These are phyloP conservation scores for Colletotrichum melonis DNA, from an alignment of 2,329 filamentous ascomycete genomes.

Conservation along the genomic window DNA sequence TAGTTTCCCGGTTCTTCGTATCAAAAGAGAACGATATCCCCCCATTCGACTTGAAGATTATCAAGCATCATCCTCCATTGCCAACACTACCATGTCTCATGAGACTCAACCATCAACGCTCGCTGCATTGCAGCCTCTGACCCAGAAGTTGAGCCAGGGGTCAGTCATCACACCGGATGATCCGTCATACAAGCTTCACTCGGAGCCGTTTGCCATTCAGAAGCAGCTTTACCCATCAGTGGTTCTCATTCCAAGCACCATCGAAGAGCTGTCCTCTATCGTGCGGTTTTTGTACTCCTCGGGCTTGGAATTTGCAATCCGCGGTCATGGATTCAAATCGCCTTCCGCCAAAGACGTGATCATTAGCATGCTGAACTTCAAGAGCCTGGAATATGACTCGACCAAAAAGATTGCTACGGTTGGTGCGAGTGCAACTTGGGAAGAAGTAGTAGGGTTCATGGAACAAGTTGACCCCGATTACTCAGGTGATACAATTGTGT, in stretches of 20 bases:
- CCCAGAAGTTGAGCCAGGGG: not conserved
- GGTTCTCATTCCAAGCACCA: constrained; percentile 6
- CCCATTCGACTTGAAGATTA: not conserved
- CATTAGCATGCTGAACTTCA: constrained; percentile 22
- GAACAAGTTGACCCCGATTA: constrained; percentile 11
- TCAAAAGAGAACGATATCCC: not conserved
- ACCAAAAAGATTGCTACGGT: constrained; percentile 18
- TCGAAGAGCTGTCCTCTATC: not conserved
- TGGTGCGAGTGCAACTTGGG: constrained; percentile 23
- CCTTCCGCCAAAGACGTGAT: constrained; percentile 14
- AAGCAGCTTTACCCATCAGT: constrained; percentile 6
- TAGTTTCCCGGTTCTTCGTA: not conserved
- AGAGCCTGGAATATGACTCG: constrained; percentile 11
- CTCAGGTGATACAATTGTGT: not conserved
- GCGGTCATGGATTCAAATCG: constrained; percentile 26
- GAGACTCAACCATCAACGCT: not conserved
- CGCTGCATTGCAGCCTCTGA: not conserved
- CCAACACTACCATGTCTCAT: not conserved
- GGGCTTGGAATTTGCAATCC: constrained; percentile 10
- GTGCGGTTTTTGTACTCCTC: constrained; percentile 11
- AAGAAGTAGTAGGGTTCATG: constrained; percentile 17
- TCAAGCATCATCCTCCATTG: not conserved
- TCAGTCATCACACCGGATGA: not conserved
- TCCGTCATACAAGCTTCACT: constrained; percentile 1
- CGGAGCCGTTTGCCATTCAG: constrained; percentile 18